Percentiles rank a stretch among this genome's conserved stretches.
These are phyloP conservation scores for Colletotrichum graminicola DNA, from an alignment of 2,329 filamentous ascomycete species.

Conservation along the genomic window DNA sequence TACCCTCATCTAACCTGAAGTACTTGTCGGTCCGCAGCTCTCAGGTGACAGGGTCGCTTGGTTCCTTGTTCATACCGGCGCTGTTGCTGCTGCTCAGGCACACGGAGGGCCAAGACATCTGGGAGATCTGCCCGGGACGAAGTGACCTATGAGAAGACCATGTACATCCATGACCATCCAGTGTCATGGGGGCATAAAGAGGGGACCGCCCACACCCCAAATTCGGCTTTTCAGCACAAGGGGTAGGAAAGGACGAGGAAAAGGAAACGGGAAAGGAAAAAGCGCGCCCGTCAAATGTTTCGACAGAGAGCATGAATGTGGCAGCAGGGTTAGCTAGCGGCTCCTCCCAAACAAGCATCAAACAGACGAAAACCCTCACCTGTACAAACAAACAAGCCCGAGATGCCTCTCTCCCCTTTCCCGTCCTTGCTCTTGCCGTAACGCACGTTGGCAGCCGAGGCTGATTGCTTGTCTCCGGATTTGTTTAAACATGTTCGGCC, in stretches of 20 bases:
- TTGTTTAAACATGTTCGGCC: background rate
- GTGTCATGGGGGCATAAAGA: constrained; percentile 30
- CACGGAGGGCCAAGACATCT: constrained; percentile 40
- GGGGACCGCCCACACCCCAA: constrained; percentile 40
- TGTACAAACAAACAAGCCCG: constrained; percentile 10
- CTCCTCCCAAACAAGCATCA: constrained; percentile 60
- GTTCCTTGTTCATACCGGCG: constrained; percentile 1
- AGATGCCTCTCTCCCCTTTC: background rate
- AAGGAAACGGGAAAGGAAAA: constrained; percentile 19
- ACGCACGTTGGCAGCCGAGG: constrained; percentile 6
- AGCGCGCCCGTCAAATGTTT: constrained; percentile 50
- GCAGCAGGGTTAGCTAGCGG: constrained; percentile 35
- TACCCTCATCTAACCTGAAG: constrained; percentile 3
- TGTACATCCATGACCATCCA: constrained; percentile 24
- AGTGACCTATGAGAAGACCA: constrained; percentile 33
- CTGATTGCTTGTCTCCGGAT: background rate
- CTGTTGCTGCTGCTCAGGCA: constrained; percentile 17
- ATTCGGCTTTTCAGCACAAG: constrained; percentile 35
- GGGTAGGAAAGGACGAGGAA: background rate
- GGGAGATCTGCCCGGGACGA: constrained; percentile 40
- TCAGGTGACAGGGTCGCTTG: constrained; percentile 18
- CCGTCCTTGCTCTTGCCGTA: background rate
- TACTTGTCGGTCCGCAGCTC: background rate
- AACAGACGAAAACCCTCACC: constrained; percentile 49
- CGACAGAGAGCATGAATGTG: constrained; percentile 55